Evolutionary conservation across 352 stramenopile species (phyloP), one percentile per base, ranked within the genome.

Genomic region (Phytophthora syringae): DNA sequence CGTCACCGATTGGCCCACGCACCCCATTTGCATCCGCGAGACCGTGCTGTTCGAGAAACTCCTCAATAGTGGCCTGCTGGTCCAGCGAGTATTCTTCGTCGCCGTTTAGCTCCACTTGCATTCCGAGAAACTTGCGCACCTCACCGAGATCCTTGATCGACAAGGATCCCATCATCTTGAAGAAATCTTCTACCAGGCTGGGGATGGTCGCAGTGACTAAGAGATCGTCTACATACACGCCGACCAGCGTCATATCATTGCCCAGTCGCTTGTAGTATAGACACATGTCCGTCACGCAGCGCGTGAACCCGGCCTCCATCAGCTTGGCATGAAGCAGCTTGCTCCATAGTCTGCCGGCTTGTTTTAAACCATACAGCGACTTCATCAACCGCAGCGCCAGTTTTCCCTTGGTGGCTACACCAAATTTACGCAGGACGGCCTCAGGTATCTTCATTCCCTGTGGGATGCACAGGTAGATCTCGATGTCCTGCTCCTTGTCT

Each of bases 201-300:
- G n/a, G n/a, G n/a, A n/a, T n/a, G 3, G 65, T 70, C 6, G 42
- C 61, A 1, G 61, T 75, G 3, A 68, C 55, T 9, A 82, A 27
- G 1, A 85, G 22, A 25, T 80, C 76, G 27, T 80, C 72, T 0
- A 79, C 66, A 53, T 80, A 79, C 4, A n/a, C 48, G 9, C 61
- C 69, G 3, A 73, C 59, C 11, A 62, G 39, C 20, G 39, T 40
- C 52, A 42, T 60, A 3, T 22, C 11, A 12, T 22, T 22, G 0
- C 36, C 22, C 12, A n/a, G 7, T 48, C 5, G 15, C 24, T 55
- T 63, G 44, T 50, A 63, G 16, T 55, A 63, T 10, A 50, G 25
- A 22, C 55, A 63, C 44, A 63, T 55, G 22, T 63, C 43, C 2
- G 44, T 50, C 4, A 40, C 21, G n/a, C 55, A 50, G 3, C 36